Evolutionary conservation across 2,329 filamentous ascomycete genomes (phyloP).

Genomic region (Coniella lustricola): DNA sequence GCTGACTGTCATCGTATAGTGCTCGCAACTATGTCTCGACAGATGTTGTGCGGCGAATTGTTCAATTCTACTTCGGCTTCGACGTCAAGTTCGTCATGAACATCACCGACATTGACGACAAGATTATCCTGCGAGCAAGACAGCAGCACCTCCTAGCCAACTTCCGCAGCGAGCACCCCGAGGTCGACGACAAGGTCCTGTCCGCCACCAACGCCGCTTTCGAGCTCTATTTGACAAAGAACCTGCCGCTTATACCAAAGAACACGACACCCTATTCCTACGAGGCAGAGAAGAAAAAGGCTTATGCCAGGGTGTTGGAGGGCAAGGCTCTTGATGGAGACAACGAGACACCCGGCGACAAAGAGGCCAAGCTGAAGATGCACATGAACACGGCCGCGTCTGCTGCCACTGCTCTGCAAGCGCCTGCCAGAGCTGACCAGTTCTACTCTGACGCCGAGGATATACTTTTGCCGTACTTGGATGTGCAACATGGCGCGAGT

Average conservation of each 20-base stretch:
- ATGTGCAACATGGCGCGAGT: conserved; percentile 57
- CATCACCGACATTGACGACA: conserved; percentile 78
- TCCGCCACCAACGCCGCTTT: conserved; percentile 38
- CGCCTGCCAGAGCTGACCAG: conserved; percentile 19
- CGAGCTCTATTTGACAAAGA: conserved; percentile 47
- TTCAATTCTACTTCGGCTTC: conserved; percentile 77
- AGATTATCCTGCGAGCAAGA: conserved; percentile 52
- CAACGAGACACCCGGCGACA: conserved; percentile 57
- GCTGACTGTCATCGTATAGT: neutral
- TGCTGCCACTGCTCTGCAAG: conserved; percentile 42
- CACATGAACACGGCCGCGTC: conserved; percentile 61
- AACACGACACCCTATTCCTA: conserved; percentile 40
- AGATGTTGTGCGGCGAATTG: conserved; percentile 77
- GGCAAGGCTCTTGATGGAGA: conserved; percentile 50
- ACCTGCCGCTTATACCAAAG: conserved; percentile 42
- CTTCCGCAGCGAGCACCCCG: conserved; percentile 50
- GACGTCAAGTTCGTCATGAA: conserved; percentile 87
- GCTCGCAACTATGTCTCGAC: conserved; percentile 86
- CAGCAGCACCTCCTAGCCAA: conserved; percentile 53
- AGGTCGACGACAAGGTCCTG: conserved; percentile 22
- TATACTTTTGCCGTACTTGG: conserved; percentile 76
- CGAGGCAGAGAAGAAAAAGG: conserved; percentile 38
- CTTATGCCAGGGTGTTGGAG: conserved; percentile 44
- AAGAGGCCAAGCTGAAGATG: conserved; percentile 86
- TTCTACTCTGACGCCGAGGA: conserved; percentile 53